Base-by-base conservation (phyloP, 768 basidiomycete species). In the Lactarius deliciosus region DNA sequence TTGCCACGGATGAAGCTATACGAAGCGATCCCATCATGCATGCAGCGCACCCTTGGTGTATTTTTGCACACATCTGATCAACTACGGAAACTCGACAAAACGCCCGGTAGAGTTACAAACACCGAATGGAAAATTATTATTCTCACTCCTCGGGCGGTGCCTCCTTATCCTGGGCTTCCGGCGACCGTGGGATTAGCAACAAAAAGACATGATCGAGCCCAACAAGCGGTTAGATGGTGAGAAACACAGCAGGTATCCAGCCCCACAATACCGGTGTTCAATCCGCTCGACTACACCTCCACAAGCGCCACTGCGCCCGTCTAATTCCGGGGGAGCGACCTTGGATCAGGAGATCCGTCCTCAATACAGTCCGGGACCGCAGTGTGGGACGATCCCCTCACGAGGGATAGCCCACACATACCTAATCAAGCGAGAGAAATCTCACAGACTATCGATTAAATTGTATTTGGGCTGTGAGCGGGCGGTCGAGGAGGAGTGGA, bases 261-360 rank as follows among this genome's bases (percentile, higher is more conserved):
- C 25, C 56, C 64, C 43, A 38, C 36, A 22, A 45, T 11, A 40
- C 54, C 25, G 64, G 64, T 53, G 57, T 57, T 57, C 40, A 45
- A 50, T 30, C 28, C 57, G 36, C 58, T 38, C 22, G 32, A 60
- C 43, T 56, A 20, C n/a, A 57, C 20, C 43, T 53, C 64, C 54
- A 55, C 60, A 57, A 40, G 60, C 60, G 65, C 28, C 45, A 32
- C 47, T 66, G 56, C 60, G 65, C 60, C 65, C 60, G 45, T 56
- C 64, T 61, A 61, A 50, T 50, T 66, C 65, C 55, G 60, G 60
- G 36, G 38, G 10, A n/a, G n/a, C 13, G 13, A 6, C 32, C 1
- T n/a, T n/a, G 50, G 25, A 53, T 38, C 22, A 45, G n/a, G 57
- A 25, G 47, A 30, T n/a, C 32, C 53, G 4, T 22, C 8, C 54